Evolutionary conservation across 1,284 basidiomycete genomes (phyloP), one percentile per base, ranked within the genome.

Genomic region (Boletus semigastroideus): DNA sequence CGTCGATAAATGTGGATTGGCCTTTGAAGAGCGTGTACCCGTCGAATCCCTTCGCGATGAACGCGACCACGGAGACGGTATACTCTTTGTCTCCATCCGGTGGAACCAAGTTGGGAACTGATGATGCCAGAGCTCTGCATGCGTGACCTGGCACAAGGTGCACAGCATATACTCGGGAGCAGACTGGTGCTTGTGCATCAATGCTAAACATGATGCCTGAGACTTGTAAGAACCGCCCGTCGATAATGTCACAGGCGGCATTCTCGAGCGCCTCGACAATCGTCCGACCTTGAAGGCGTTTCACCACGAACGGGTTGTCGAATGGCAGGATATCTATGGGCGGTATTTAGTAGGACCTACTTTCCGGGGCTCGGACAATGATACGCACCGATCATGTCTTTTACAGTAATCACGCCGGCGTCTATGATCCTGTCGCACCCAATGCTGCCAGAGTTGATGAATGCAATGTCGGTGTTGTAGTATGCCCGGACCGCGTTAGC

Each of bases 401-500:
- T 54, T 1, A 53, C 36, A 3, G 48, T 52, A 36, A 61, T 22
- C 25, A 37, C 27, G 16, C 54, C 48, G 3, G 52, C 34, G 4
- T 42, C 34, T 14, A 59, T 50, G 41, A 55, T 17, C 52, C 51
- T 58, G 17, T 51, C 38, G 37, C 45, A 46, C 11, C 50, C 40
- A 19, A 53, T n/a, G 36, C 44, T 50, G 2, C 62, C 46, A 1
- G 51, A 51, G n/a, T 53, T 41, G 27, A 54, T 44, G 20, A 48
- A 38, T 12, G 47, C 42, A 2, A 59, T 48, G 37, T 63, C 63
- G 63, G 63, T 28, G 19, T 53, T 43, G 20, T 56, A 42, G 37
- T 61, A 61, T 40, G 45, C 46, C 61, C 63, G 60, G 40, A 55
- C 58, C 44, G 51, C 58, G 46, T 61, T 42, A 28, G 52, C 52